Evolutionary conservation across 1,284 basidiomycete species (phyloP), one percentile per base, ranked within the genome.

Genomic region (Inonotus obliquus): DNA sequence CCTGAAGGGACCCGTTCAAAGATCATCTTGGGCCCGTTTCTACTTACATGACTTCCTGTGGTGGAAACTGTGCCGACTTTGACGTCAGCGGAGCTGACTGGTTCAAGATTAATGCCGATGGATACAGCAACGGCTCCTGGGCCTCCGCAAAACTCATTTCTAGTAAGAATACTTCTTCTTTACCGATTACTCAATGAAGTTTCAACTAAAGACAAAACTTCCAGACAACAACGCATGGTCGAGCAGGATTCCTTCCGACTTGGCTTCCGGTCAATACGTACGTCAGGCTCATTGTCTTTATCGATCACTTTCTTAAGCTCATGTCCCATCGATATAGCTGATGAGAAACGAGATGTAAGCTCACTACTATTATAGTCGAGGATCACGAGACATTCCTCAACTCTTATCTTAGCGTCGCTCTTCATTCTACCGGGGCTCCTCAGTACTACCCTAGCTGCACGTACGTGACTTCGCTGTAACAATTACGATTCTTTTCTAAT

Each of bases 21-120:
- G 60, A 62, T 57, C 60, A 62, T 39, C 37, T 74, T 67, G 75
- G 75, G 19, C 72, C 74, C 25, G 72, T 76, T 9, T 69, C 71
- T 38, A 73, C 72, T 41, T 77, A 76, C 67, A 77, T 78, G 69
- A 70, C 76, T 4, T 69, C 71, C 21, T 77, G 76, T 67, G 68
- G 73, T 25, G 71, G 69, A 7, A 69, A 73, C 60, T 77, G 76
- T 66, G 65, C 67, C n/a, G 69, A 54, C 2, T 74, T 75, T 59
- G 70, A 74, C 57, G 66, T 73, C 29, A 69, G 70, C 54, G 67
- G 69, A 41, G 71, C 69, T 51, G 69, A 71, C 52, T 78, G 76
- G 76, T 75, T 75, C 66, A 77, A 77, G 67, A 66, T 76, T 61
- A 71, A 73, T 55, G 69, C 71, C 41, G 69, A 67, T 21, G 75